phyloP scores from a whole-genome alignment of 177 flowering plant genomes.

The Vitis hybrid region DNA sequence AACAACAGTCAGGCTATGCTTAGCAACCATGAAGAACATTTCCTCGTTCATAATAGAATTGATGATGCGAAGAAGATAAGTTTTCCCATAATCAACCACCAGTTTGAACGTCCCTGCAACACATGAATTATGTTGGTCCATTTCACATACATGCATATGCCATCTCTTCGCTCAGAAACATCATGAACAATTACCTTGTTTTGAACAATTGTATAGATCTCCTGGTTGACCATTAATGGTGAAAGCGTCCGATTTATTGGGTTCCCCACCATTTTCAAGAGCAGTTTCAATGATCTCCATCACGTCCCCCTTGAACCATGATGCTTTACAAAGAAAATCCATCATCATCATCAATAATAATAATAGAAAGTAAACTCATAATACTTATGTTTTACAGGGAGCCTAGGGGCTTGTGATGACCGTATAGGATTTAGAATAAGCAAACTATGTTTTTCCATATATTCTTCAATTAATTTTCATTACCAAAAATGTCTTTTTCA shows the following conservation, averaged over 20 bases:
- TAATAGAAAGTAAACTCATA: not conserved
- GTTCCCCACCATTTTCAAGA: conserved; percentile 16
- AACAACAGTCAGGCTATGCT: conserved; percentile 36
- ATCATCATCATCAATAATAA: not conserved
- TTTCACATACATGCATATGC: no score
- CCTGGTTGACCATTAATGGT: conserved; percentile 40
- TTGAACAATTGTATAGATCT: conserved; percentile 31
- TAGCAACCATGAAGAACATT: conserved; percentile 33
- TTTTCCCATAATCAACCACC: conserved; percentile 31
- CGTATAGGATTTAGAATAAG: no score
- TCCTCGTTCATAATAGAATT: conserved; percentile 36
- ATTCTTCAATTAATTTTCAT: no score
- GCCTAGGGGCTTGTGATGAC: no score
- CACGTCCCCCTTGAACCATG: conserved; percentile 29
- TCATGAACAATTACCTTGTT: conserved; percentile 10
- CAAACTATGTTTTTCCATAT: no score
- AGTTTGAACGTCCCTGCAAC: conserved; percentile 15
- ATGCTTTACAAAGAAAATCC: not conserved
- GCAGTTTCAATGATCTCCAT: conserved; percentile 4
- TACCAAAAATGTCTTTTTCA: no score
- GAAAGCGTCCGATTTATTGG: conserved; percentile 29
- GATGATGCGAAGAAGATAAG: conserved; percentile 33
- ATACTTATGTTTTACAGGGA: no score
- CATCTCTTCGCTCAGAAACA: not conserved
- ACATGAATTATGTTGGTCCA: no score